Conservation (phyloP, 805 yeast genomes). For the Myxozyma neotropica region DNA sequence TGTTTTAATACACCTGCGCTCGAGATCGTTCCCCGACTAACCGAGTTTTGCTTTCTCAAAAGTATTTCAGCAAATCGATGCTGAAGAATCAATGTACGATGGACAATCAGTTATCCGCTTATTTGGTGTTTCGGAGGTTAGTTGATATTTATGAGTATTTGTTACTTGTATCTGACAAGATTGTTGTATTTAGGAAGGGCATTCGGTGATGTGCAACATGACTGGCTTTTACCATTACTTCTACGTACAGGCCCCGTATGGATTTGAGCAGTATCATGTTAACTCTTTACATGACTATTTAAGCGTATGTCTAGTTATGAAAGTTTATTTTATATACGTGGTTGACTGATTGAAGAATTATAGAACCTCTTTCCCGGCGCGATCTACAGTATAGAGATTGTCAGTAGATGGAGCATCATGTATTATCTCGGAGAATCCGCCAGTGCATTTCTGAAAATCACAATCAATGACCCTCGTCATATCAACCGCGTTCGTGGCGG, state of each 20-base stretch:
- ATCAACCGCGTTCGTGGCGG: constrained; percentile 71
- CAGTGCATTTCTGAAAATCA: constrained; percentile 76
- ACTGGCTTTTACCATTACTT: constrained; percentile 87
- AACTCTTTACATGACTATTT: constrained; percentile 52
- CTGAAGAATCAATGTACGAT: constrained; percentile 76
- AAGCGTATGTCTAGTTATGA: constrained; percentile 32
- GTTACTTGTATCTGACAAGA: not conserved
- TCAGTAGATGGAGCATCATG: constrained; percentile 85
- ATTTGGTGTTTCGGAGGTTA: constrained; percentile 78
- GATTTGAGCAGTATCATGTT: constrained; percentile 62
- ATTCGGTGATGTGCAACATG: constrained; percentile 87
- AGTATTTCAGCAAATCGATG: constrained; percentile 89
- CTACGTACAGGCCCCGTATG: constrained; percentile 87
- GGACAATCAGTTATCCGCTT: constrained; percentile 66
- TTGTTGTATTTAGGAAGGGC: constrained; percentile 55
- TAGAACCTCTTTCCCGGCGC: constrained; percentile 48
- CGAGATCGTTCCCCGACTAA: no score
- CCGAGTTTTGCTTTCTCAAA: no score
- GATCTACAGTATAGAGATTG: constrained; percentile 66
- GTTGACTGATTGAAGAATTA: not conserved
- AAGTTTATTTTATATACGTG: not conserved
- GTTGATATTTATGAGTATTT: not conserved
- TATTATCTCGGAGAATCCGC: constrained; percentile 81
- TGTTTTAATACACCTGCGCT: no score
- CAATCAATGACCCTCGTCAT: constrained; percentile 63